Evolutionary conservation across 768 basidiomycete species (phyloP).

Genomic region (Leccinum obscurum): DNA sequence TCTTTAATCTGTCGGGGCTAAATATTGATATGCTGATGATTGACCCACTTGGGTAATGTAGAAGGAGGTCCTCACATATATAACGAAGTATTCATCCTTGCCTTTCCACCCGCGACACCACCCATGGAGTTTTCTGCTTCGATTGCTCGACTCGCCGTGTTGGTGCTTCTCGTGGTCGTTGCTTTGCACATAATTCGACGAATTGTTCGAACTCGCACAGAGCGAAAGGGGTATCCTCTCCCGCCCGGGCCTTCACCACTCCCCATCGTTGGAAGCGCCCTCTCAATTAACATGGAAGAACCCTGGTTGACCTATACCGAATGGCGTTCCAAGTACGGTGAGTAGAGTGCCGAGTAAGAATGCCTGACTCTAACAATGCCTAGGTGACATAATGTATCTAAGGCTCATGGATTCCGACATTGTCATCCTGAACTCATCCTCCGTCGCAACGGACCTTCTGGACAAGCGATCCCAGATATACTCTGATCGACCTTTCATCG

Average conservation of each 20-base stretch:
- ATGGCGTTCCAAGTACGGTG: slow-evolving; percentile 12
- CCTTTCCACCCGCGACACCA: background rate
- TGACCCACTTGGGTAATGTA: too few relatives aligned
- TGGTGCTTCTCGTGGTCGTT: background rate
- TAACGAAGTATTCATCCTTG: too few relatives aligned
- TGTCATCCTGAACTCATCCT: slow-evolving; percentile 44
- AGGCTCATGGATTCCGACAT: slow-evolving; percentile 44
- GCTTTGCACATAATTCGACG: background rate
- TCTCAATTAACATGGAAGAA: slow-evolving; percentile 3
- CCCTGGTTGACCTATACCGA: slow-evolving; percentile 12
- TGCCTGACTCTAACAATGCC: background rate
- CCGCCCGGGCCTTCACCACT: slow-evolving; percentile 15
- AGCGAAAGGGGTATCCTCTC: slow-evolving; percentile 5
- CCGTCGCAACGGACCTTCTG: slow-evolving; percentile 44
- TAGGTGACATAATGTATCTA: slow-evolving; percentile 47
- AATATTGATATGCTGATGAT: too few relatives aligned
- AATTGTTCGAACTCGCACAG: background rate
- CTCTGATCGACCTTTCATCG: slow-evolving; percentile 31
- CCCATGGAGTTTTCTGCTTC: background rate
- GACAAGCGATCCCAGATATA: slow-evolving; percentile 45
- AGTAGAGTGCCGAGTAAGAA: background rate
- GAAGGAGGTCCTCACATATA: too few relatives aligned
- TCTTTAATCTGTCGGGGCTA: too few relatives aligned
- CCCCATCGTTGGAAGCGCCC: background rate
- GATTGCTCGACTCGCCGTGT: background rate